phyloP scores from a whole-genome alignment of 345 rosid species.

The Litchi chinensis region DNA sequence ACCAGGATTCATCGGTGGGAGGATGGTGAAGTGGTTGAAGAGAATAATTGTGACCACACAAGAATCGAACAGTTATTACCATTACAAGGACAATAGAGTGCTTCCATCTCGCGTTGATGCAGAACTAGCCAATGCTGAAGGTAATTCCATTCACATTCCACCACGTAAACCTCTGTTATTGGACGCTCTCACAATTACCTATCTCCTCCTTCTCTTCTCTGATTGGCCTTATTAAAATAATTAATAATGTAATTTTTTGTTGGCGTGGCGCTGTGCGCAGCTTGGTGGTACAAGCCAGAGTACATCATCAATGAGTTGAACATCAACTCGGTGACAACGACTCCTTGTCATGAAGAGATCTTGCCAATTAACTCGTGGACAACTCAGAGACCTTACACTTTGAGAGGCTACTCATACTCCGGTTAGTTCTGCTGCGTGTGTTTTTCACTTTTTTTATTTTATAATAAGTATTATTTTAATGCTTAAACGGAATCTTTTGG shows the following conservation, averaged over 20 bases:
- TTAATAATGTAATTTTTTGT: neutral
- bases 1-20: constrained; percentile 91
- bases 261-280: constrained; percentile 31
- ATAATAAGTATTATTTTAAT: neutral
- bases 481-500: neutral
- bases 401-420: constrained; percentile 86
- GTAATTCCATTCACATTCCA: constrained; percentile 30
- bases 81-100: constrained; percentile 77
- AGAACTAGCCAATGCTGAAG: constrained; percentile 87
- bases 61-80: constrained; percentile 81
- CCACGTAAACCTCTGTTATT: neutral
- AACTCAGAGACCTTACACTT: constrained; percentile 74
- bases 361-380: constrained; percentile 84
- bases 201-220: too few relatives aligned
- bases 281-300: constrained; percentile 96
- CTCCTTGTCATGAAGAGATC: constrained; percentile 83
- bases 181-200: neutral
- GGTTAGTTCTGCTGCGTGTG: constrained; percentile 39
- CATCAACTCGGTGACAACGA: constrained; percentile 85
- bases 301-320: constrained; percentile 84
- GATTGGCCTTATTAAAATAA: too few relatives aligned
- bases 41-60: constrained; percentile 71
- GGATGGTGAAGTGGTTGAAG: constrained; percentile 95
- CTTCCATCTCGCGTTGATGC: constrained; percentile 89
- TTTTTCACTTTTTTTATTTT: neutral